Conservation (phyloP, 2,329 filamentous ascomycete species). For the Cadophora malorum region DNA sequence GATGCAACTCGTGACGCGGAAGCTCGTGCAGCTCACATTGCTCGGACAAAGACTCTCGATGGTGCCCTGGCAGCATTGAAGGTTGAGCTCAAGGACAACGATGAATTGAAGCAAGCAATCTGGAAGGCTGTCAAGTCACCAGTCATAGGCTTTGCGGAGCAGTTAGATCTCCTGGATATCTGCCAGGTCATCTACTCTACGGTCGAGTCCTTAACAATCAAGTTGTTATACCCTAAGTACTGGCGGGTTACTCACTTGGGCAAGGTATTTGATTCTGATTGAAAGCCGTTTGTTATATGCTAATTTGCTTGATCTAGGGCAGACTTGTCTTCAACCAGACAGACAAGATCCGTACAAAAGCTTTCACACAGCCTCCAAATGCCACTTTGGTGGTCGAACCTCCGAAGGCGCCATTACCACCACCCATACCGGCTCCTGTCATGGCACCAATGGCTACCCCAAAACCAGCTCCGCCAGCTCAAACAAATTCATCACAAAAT, state of each 20-base stretch:
- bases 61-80: slow-evolving; percentile 56
- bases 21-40: slow-evolving; percentile 54
- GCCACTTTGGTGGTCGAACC: slow-evolving; percentile 16
- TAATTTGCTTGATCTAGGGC: slow-evolving; percentile 30
- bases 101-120: slow-evolving; percentile 52
- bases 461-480: slow-evolving; percentile 16
- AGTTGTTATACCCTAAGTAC: slow-evolving; percentile 54
- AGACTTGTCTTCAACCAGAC: slow-evolving; percentile 42
- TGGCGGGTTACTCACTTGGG: slow-evolving; percentile 51
- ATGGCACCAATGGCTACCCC: slow-evolving; percentile 6
- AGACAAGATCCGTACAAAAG: slow-evolving; percentile 40
- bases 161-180: slow-evolving; percentile 57
- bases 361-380: slow-evolving; percentile 15
- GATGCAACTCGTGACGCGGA: slow-evolving; percentile 50
- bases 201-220: slow-evolving; percentile 54
- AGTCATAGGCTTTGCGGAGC: slow-evolving; percentile 54
- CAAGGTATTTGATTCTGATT: slow-evolving; percentile 44
- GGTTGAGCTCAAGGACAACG: slow-evolving; percentile 54
- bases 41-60: slow-evolving; percentile 55
- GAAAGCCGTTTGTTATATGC: background rate
- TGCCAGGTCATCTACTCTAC: slow-evolving; percentile 58
- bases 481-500: background rate
- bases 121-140: slow-evolving; percentile 58
- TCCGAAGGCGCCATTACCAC: slow-evolving; percentile 15
- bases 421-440: slow-evolving; percentile 16